phyloP scores from a whole-genome alignment of 306 rosid genomes.

The Cicer bijugum region DNA sequence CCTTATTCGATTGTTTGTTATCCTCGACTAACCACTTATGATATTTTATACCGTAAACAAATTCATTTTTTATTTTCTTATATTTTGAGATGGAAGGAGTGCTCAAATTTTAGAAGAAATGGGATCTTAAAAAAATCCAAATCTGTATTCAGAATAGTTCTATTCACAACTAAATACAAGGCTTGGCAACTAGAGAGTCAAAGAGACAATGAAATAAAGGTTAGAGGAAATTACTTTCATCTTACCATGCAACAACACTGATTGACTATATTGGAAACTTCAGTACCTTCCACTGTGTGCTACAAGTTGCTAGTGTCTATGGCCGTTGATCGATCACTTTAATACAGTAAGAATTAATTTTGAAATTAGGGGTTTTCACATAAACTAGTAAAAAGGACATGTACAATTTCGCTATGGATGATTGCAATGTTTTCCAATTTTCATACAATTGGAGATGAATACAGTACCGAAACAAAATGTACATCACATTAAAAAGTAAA shows the following conservation, averaged over 20 bases:
- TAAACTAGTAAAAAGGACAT: conserved; percentile 43
- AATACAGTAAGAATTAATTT: conserved; percentile 14
- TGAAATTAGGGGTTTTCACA: conserved; percentile 21
- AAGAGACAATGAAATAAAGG: not conserved
- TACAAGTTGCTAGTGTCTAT: conserved; percentile 23
- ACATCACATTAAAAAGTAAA: conserved; percentile 16
- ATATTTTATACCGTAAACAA: no score
- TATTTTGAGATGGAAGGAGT: no score
- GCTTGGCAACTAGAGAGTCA: not conserved
- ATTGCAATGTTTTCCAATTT: conserved; percentile 10
- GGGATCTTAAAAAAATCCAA: no score
- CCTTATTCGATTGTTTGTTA: no score
- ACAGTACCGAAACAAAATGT: not conserved
- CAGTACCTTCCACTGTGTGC: not conserved
- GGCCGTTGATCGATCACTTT: not conserved
- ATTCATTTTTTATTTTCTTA: no score
- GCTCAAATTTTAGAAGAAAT: no score
- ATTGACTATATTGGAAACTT: conserved; percentile 36
- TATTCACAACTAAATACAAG: not conserved
- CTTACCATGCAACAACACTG: conserved; percentile 31
- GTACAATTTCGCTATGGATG: conserved; percentile 37
- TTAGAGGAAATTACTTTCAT: conserved; percentile 32
- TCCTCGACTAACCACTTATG: no score
- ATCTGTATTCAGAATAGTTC: no score
- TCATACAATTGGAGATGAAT: conserved; percentile 12